Conservation (phyloP, 306 rosid species). For the Sicyos edulis region DNA sequence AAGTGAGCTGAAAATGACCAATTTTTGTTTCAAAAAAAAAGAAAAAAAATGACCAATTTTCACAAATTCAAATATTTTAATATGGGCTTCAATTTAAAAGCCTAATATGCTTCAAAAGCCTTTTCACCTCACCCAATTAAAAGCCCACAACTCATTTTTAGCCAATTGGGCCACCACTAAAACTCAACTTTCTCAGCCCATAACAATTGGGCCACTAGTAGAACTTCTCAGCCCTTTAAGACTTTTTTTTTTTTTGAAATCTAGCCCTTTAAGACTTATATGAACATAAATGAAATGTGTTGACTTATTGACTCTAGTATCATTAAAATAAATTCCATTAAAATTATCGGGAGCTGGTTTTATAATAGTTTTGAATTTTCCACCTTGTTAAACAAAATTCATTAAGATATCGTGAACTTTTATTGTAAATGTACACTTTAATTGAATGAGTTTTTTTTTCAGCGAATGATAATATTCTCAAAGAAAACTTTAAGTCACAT, state of each 20-base stretch:
- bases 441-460: too few species aligned
- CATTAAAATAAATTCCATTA: too few species aligned
- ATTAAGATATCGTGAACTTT: too few species aligned
- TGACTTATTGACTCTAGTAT: neutral
- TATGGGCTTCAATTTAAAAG: constrained; percentile 12
- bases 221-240: neutral
- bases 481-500: neutral
- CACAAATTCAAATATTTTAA: neutral
- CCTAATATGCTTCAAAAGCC: neutral
- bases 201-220: neutral
- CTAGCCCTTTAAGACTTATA: neutral
- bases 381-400: neutral
- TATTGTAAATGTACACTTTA: too few species aligned
- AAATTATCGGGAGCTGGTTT: too few species aligned
- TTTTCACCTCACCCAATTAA: neutral
- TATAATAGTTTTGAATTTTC: too few species aligned
- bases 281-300: neutral
- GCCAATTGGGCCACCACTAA: neutral
- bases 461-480: too few species aligned
- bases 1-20: too few species aligned
- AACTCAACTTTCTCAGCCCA: neutral
- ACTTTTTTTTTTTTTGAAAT: too few species aligned
- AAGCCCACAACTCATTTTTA: neutral
- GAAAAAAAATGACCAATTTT: neutral
- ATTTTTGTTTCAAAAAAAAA: too few species aligned